phyloP scores from a whole-genome alignment of 306 rosid genomes.

The Vicia sativa region DNA sequence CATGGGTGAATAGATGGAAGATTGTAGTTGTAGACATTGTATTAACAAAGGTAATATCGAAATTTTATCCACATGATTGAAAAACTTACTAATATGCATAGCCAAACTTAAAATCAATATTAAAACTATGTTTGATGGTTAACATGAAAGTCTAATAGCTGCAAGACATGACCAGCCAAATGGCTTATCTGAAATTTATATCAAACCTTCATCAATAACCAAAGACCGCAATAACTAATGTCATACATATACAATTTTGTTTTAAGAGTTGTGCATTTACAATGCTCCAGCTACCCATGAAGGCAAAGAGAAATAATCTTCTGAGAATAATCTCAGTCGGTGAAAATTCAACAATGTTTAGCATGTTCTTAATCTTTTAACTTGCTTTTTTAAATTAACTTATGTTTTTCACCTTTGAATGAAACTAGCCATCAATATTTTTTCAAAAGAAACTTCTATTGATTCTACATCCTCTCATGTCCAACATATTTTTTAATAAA shows the following conservation, averaged over 20 bases:
- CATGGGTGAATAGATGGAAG: background rate
- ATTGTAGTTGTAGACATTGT: too few relatives aligned
- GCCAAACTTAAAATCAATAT: too few relatives aligned
- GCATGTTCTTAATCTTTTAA: constrained; percentile 83
- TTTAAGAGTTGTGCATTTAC: constrained; percentile 38
- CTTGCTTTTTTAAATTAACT: constrained; percentile 86
- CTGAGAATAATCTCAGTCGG: constrained; percentile 79
- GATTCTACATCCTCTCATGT: constrained; percentile 92
- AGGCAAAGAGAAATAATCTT: constrained; percentile 89
- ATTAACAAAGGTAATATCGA: too few relatives aligned
- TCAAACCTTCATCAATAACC: too few relatives aligned
- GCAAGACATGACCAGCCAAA: too few relatives aligned
- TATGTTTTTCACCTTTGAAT: constrained; percentile 83
- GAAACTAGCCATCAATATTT: constrained; percentile 86
- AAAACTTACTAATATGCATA: too few relatives aligned
- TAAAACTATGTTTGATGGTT: too few relatives aligned
- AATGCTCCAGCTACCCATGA: constrained; percentile 98
- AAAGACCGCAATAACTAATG: too few relatives aligned
- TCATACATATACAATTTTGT: too few relatives aligned
- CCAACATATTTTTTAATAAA: constrained; percentile 93
- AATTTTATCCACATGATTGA: too few relatives aligned
- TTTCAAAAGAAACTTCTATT: constrained; percentile 94
- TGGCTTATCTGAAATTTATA: too few relatives aligned
- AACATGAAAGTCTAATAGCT: too few relatives aligned
- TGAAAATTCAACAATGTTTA: constrained; percentile 83